phyloP scores from a whole-genome alignment of 2,329 filamentous ascomycete genomes.

The Fusarium avenaceum region DNA sequence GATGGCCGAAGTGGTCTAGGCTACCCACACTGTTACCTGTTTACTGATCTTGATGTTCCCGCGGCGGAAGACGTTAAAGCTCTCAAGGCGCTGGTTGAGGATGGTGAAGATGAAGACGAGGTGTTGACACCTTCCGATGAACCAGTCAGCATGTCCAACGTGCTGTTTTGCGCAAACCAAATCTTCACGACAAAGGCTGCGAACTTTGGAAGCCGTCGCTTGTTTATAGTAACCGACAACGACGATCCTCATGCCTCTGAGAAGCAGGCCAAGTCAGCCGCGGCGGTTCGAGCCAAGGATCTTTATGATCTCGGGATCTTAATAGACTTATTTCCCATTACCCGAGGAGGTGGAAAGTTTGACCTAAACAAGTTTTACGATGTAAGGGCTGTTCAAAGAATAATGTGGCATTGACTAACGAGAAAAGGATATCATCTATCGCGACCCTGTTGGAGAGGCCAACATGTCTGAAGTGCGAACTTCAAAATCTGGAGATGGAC shows the following conservation, averaged over 20 bases:
- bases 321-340: conserved; percentile 95
- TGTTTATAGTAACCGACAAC: conserved; percentile 98
- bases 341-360: conserved; percentile 77
- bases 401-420: conserved; percentile 6
- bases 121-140: conserved; percentile 79
- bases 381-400: conserved; percentile 61
- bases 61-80: conserved; percentile 87
- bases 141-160: conserved; percentile 83
- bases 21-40: conserved; percentile 93
- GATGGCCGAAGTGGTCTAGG: conserved; percentile 70
- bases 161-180: conserved; percentile 95
- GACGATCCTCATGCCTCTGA: conserved; percentile 84
- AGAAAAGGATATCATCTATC: conserved; percentile 88
- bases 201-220: conserved; percentile 89
- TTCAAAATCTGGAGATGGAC: conserved; percentile 78
- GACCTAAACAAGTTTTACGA: conserved; percentile 92
- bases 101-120: conserved; percentile 77
- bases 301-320: conserved; percentile 92
- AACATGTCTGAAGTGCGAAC: conserved; percentile 66
- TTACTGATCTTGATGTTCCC: conserved; percentile 89
- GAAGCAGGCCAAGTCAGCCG: conserved; percentile 79
- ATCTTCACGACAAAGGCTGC: conserved; percentile 95
- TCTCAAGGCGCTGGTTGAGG: conserved; percentile 81
- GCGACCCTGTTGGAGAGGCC: conserved; percentile 78
- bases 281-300: conserved; percentile 91